phyloP scores from a whole-genome alignment of 495 filamentous ascomycete species.

The Terfezia claveryi region DNA sequence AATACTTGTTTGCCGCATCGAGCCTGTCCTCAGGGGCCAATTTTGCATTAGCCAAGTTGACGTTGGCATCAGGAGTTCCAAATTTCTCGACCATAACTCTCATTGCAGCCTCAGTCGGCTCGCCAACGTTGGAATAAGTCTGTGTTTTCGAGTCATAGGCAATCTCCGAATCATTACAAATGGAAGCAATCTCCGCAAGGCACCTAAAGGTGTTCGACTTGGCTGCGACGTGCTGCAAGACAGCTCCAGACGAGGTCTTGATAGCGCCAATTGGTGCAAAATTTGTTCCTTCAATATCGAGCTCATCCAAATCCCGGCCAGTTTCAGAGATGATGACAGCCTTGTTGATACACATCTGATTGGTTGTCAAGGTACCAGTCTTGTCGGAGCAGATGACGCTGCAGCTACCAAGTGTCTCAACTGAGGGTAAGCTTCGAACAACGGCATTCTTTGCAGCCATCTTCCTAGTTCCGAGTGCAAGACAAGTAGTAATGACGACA shows the following conservation, averaged over 20 bases:
- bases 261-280: slow-evolving; percentile 70
- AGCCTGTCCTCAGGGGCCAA: slow-evolving; percentile 35
- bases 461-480: slow-evolving; percentile 85
- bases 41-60: slow-evolving; percentile 31
- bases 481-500: slow-evolving; percentile 91
- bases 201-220: slow-evolving; percentile 60
- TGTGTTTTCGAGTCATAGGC: slow-evolving; percentile 53
- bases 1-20: slow-evolving; percentile 63
- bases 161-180: slow-evolving; percentile 79
- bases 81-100: slow-evolving; percentile 88
- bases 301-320: slow-evolving; percentile 59
- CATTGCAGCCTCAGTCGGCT: slow-evolving; percentile 87
- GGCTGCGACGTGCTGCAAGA: slow-evolving; percentile 42
- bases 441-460: slow-evolving; percentile 98
- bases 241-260: slow-evolving; percentile 36
- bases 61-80: slow-evolving; percentile 36
- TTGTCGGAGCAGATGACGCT: slow-evolving; percentile 99
- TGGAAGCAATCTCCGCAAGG: slow-evolving; percentile 66
- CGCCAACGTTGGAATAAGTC: slow-evolving; percentile 66
- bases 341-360: slow-evolving; percentile 97
- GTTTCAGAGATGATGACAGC: slow-evolving; percentile 57
- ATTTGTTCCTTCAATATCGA: slow-evolving; percentile 81
- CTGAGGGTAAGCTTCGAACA: slow-evolving; percentile 82
- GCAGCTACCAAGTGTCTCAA: slow-evolving; percentile 96
- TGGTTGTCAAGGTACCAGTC: slow-evolving; percentile 94